Conservation (phyloP, 805 yeast species). For the Yarrowia sp. region DNA sequence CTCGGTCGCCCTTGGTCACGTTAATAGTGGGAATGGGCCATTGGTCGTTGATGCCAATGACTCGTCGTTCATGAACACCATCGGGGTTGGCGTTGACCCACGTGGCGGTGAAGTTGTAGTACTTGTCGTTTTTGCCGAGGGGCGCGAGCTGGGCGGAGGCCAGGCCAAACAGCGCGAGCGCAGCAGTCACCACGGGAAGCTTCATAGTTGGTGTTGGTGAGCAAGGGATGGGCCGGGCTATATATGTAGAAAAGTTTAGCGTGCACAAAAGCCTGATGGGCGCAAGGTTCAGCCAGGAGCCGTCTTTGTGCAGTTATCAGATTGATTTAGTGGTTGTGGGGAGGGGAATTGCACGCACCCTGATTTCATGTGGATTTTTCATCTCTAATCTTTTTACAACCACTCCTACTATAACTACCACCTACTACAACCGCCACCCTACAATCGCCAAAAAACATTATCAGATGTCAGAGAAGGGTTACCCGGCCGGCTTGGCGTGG, state of each 20-base stretch:
- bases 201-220: neutral
- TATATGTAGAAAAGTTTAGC: constrained; percentile 14
- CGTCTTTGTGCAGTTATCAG: neutral
- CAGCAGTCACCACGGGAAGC: constrained; percentile 11
- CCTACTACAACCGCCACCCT: neutral
- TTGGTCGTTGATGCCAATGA: constrained; percentile 63
- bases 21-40: constrained; percentile 87
- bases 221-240: neutral
- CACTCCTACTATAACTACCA: no score
- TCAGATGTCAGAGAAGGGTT: constrained; percentile 10
- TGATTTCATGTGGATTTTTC: no score
- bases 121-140: constrained; percentile 22
- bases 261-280: neutral
- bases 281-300: neutral
- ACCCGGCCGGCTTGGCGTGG: constrained; percentile 16
- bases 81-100: constrained; percentile 54
- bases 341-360: no score
- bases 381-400: no score
- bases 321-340: neutral
- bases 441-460: no score
- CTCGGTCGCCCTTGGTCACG: constrained; percentile 75
- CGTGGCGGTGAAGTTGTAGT: constrained; percentile 42
- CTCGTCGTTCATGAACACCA: constrained; percentile 49
- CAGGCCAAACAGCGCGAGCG: constrained; percentile 25
- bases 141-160: constrained; percentile 33